Conservation (phyloP, 495 filamentous ascomycete genomes). For the Geopyxis carbonaria region DNA sequence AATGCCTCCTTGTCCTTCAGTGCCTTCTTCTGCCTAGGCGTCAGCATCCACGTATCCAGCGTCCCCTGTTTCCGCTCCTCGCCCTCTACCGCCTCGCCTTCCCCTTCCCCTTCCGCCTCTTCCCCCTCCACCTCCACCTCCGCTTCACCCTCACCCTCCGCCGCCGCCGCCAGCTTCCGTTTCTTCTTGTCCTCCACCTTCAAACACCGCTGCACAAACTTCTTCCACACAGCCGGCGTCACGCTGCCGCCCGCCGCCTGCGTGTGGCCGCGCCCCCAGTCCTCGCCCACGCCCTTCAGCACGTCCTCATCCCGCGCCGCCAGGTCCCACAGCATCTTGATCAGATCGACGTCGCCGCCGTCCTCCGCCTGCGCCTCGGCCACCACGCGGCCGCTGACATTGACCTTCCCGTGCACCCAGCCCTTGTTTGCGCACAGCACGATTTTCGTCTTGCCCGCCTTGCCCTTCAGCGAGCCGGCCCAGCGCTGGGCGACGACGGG, state of each 20-base stretch:
- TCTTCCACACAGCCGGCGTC: constrained; percentile 34
- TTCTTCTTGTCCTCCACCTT: constrained; percentile 22
- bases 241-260: constrained; percentile 43
- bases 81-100: background rate
- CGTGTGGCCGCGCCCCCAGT: constrained; percentile 41
- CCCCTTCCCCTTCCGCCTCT: background rate
- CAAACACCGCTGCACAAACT: constrained; percentile 29
- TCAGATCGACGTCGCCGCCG: constrained; percentile 36
- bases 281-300: constrained; percentile 32
- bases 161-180: background rate
- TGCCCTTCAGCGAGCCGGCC: constrained; percentile 35
- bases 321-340: constrained; percentile 31
- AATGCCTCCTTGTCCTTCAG: no score
- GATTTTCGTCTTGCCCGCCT: constrained; percentile 36
- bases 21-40: no score
- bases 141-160: background rate
- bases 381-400: constrained; percentile 41
- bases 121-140: background rate
- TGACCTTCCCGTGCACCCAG: constrained; percentile 37
- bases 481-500: constrained; percentile 43
- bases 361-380: constrained; percentile 29
- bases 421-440: constrained; percentile 42
- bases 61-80: constrained; percentile 29
- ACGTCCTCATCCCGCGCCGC: constrained; percentile 28
- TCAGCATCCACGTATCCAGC: constrained; percentile 2